phyloP scores from a whole-genome alignment of 2,329 filamentous ascomycete genomes.

The Aspergillus tamarii region DNA sequence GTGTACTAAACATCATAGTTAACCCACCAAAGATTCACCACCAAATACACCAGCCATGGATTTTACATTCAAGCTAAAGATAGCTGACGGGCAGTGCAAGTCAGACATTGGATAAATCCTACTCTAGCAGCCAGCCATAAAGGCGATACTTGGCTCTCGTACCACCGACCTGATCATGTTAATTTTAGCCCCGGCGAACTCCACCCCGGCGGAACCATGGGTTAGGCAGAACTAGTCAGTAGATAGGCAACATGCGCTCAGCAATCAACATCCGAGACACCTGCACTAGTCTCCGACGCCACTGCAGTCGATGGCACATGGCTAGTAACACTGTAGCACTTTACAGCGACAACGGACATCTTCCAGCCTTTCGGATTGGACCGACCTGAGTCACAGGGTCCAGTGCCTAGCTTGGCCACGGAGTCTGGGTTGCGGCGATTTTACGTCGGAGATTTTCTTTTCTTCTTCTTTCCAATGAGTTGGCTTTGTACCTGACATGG shows the following conservation, averaged over 20 bases:
- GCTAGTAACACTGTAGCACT: constrained; percentile 5
- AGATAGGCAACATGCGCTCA: constrained; percentile 2
- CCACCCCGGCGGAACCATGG: constrained; percentile 6
- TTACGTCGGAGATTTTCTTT: background rate
- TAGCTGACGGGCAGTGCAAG: constrained; percentile 2
- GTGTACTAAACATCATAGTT: background rate
- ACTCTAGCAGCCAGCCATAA: background rate
- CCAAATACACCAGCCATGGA: no score
- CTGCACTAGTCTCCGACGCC: constrained; percentile 14
- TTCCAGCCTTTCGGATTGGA: background rate
- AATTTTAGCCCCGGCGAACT: constrained; percentile 3
- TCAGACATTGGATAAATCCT: background rate
- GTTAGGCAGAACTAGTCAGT: constrained; percentile 4
- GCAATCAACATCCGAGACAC: constrained; percentile 13
- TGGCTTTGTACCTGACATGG: background rate
- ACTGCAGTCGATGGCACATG: constrained; percentile 10
- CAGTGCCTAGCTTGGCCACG: background rate
- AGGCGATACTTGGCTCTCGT: background rate
- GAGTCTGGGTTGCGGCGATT: constrained; percentile 2
- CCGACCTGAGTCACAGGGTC: background rate
- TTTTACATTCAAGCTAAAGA: background rate
- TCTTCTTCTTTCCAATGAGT: background rate
- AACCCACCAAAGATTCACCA: background rate
- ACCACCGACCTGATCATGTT: constrained; percentile 4
- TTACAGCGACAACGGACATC: background rate